Conservation (phyloP, 768 basidiomycete species). For the Cyclocybe aegerita region DNA sequence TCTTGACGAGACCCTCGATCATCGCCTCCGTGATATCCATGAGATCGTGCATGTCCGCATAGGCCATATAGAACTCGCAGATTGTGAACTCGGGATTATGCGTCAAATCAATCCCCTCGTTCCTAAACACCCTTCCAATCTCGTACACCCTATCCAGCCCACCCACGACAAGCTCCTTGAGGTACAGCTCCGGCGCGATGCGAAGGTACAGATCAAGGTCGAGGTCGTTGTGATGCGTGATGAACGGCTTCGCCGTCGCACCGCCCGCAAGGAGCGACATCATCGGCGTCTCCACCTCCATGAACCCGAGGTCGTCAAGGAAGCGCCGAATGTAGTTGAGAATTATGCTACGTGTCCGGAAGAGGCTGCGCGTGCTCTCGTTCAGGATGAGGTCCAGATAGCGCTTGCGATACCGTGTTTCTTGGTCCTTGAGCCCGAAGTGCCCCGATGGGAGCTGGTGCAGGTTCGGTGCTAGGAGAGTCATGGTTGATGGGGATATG, state of each 20-base stretch:
- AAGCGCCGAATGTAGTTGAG: constrained; percentile 92
- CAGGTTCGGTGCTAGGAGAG: constrained; percentile 92
- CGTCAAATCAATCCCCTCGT: constrained; percentile 97
- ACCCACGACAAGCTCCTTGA: constrained; percentile 96
- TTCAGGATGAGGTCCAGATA: constrained; percentile 98
- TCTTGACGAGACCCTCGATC: constrained; percentile 89
- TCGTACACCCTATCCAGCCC: constrained; percentile 98
- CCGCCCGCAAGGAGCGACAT: constrained; percentile 96
- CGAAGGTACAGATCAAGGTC: constrained; percentile 95
- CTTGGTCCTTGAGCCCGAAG: constrained; percentile 96
- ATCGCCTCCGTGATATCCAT: constrained; percentile 96
- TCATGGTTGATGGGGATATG: constrained; percentile 76
- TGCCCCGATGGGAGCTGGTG: constrained; percentile 93
- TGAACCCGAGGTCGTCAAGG: constrained; percentile 89
- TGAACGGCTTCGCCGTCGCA: constrained; percentile 97
- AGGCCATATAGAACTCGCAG: constrained; percentile 99
- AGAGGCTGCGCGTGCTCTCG: constrained; percentile 84
- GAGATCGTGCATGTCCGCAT: constrained; percentile 97
- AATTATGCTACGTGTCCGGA: constrained; percentile 85
- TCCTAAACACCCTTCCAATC: constrained; percentile 96
- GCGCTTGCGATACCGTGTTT: constrained; percentile 96
- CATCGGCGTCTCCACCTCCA: constrained; percentile 99
- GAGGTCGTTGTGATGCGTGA: constrained; percentile 99
- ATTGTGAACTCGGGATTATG: constrained; percentile 99
- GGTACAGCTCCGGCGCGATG: constrained; percentile 95